These are phyloP conservation scores for Anethum foeniculum DNA, from an alignment of 140 eudicot species.

Conservation along the genomic window DNA sequence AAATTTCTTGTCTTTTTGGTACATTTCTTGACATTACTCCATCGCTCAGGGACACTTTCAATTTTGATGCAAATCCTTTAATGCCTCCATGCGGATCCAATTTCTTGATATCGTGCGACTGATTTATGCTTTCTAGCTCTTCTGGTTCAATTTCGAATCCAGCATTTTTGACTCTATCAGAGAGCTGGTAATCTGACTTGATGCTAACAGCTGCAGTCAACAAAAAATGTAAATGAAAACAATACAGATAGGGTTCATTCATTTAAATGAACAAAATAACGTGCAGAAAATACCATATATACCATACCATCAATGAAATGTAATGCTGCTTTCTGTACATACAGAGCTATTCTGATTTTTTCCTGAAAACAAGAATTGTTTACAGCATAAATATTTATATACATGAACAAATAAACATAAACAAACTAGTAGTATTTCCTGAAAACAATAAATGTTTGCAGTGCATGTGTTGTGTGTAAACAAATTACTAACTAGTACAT, in stretches of 20 bases:
- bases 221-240: neutral
- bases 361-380: conserved; percentile 39
- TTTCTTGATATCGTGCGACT: conserved; percentile 49
- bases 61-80: conserved; percentile 53
- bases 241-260: no score
- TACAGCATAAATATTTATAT: neutral
- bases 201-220: conserved; percentile 34
- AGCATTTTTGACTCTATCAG: conserved; percentile 57
- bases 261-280: neutral
- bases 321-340: conserved; percentile 73
- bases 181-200: conserved; percentile 35
- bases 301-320: conserved; percentile 73
- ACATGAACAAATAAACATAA: neutral
- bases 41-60: conserved; percentile 50
- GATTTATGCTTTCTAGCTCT: conserved; percentile 55
- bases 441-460: neutral
- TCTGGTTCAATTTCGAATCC: conserved; percentile 67
- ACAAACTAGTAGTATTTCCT: neutral
- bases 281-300: neutral
- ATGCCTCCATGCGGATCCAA: conserved; percentile 56
- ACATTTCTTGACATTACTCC: conserved; percentile 48
- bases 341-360: conserved; percentile 72
- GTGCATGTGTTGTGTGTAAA: neutral
- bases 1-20: conserved; percentile 41
- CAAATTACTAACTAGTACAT: neutral